These are phyloP conservation scores for Alternaria postmessia DNA, from an alignment of 2,329 filamentous ascomycete genomes.

Conservation along the genomic window DNA sequence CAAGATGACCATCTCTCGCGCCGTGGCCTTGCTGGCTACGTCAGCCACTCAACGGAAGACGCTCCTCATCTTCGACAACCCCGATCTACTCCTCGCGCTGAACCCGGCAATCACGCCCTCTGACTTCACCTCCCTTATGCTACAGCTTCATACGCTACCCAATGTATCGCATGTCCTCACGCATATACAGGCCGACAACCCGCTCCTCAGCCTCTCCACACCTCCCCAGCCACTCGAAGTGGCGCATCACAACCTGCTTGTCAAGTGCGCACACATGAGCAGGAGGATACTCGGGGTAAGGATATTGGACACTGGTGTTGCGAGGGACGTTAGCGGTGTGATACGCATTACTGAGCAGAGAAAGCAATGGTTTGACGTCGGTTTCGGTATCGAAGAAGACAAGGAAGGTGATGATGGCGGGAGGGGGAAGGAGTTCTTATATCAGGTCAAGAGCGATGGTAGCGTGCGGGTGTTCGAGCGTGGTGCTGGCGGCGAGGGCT, in stretches of 20 bases:
- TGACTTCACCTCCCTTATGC: conserved; percentile 36
- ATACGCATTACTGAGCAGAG: conserved; percentile 70
- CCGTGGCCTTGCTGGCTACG: conserved; percentile 32
- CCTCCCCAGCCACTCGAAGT: conserved; percentile 54
- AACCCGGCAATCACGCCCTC: conserved; percentile 30
- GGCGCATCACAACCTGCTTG: conserved; percentile 62
- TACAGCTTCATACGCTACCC: conserved; percentile 53
- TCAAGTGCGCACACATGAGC: conserved; percentile 78
- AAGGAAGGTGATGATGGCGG: conserved; percentile 28
- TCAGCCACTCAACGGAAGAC: conserved; percentile 32
- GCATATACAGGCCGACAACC: conserved; percentile 75
- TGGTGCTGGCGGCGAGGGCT: conserved; percentile 59
- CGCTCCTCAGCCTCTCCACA: conserved; percentile 65
- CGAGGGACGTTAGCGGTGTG: conserved; percentile 89
- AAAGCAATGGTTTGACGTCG: conserved; percentile 39
- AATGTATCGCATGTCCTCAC: conserved; percentile 71
- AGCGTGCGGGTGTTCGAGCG: conserved; percentile 84
- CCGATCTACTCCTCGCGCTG: conserved; percentile 54
- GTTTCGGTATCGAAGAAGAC: conserved; percentile 30
- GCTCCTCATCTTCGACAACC: conserved; percentile 56
- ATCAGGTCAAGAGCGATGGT: conserved; percentile 81
- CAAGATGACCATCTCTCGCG: conserved; percentile 34
- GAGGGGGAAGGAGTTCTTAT: conserved; percentile 76
- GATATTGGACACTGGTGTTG: conserved; percentile 84
- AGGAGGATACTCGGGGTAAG: conserved; percentile 75